Conservation (phyloP, 2,329 filamentous ascomycete genomes). For the Cercospora zeae-maydis region DNA sequence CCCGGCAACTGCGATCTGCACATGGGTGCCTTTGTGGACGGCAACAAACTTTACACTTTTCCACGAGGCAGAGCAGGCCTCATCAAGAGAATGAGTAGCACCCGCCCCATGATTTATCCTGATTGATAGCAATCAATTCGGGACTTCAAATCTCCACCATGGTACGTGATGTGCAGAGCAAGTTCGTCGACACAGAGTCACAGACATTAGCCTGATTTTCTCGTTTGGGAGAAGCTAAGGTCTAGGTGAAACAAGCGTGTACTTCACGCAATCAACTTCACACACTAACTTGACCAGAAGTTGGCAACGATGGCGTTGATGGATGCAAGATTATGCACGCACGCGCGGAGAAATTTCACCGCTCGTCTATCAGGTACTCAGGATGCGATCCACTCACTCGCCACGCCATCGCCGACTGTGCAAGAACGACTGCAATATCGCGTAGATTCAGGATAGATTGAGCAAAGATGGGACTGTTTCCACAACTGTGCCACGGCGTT, state of each 20-base stretch:
- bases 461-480: background rate
- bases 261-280: conserved; percentile 8
- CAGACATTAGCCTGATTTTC: background rate
- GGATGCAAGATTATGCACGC: background rate
- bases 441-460: background rate
- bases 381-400: background rate
- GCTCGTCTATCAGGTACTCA: background rate
- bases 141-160: background rate
- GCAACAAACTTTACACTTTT: too few relatives aligned
- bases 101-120: background rate
- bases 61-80: too few relatives aligned
- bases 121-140: background rate
- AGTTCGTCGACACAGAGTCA: background rate
- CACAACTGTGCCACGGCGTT: too few relatives aligned
- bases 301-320: background rate
- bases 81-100: background rate
- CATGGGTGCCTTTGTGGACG: background rate
- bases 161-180: background rate
- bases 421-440: background rate
- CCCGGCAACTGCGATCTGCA: background rate
- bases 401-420: background rate
- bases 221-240: background rate
- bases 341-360: background rate
- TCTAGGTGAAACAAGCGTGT: conserved; percentile 14
- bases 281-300: background rate